Evolutionary conservation across 345 rosid genomes (phyloP).

Genomic region (Boechera divaricarpa): DNA sequence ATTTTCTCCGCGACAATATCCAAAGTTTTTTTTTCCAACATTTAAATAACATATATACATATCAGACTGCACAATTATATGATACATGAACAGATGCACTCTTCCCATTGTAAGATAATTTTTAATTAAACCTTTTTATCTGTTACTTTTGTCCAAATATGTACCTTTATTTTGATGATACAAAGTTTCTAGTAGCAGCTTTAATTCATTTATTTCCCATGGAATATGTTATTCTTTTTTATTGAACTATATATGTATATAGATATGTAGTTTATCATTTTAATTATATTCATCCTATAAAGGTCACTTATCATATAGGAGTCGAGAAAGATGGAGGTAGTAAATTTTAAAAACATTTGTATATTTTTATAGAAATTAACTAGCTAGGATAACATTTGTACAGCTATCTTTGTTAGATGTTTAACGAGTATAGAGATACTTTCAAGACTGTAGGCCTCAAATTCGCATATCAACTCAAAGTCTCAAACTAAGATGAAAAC

Average conservation of each 20-base stretch:
- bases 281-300: not conserved
- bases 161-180: conserved; percentile 8
- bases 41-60: not conserved
- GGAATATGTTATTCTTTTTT: not conserved
- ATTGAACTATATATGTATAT: not conserved
- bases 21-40: not conserved
- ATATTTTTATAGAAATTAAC: not conserved
- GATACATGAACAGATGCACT: conserved; percentile 1
- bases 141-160: not conserved
- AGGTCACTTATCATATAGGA: not conserved
- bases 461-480: not conserved
- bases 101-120: not conserved
- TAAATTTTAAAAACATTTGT: no score
- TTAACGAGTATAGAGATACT: not conserved
- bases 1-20: conserved; percentile 30
- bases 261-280: not conserved
- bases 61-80: not conserved
- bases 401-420: not conserved
- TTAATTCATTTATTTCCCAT: not conserved
- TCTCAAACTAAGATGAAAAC: not conserved
- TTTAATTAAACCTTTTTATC: not conserved
- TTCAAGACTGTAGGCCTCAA: not conserved
- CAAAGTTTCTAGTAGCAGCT: conserved; percentile 13
- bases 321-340: not conserved
- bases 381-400: not conserved